Conservation (phyloP, 805 yeast species). For the Nakazawaea anatomiae region DNA sequence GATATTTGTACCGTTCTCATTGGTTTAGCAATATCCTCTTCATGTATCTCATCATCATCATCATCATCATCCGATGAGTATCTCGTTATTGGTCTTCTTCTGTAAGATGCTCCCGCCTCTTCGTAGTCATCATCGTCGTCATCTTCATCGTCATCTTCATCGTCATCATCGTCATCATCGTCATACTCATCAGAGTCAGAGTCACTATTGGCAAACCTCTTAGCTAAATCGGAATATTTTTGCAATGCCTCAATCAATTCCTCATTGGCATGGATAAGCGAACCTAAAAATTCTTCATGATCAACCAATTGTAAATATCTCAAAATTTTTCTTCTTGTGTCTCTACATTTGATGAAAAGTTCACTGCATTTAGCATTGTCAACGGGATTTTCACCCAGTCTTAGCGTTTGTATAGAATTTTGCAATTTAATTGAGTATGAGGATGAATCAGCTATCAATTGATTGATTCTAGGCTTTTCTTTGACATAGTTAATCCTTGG, state of each 20-base stretch:
- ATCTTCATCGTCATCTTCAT: constrained; percentile 26
- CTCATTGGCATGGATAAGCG: constrained; percentile 84
- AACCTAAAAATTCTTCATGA: constrained; percentile 83
- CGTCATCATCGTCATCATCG: constrained; percentile 32
- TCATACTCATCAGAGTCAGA: constrained; percentile 36
- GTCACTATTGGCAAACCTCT: constrained; percentile 32
- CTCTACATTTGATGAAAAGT: constrained; percentile 69
- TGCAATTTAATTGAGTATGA: constrained; percentile 65
- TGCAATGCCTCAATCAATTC: constrained; percentile 73
- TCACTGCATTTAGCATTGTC: constrained; percentile 58
- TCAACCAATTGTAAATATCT: constrained; percentile 80
- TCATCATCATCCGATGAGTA: not conserved
- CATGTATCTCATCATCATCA: not conserved
- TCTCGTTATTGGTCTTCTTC: too few relatives aligned
- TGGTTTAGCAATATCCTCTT: not conserved
- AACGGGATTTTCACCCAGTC: constrained; percentile 44
- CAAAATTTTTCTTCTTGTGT: constrained; percentile 70
- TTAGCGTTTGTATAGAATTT: constrained; percentile 46
- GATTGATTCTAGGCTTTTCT: constrained; percentile 68
- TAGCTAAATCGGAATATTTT: constrained; percentile 54
- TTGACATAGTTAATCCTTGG: constrained; percentile 64
- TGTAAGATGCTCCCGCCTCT: too few relatives aligned
- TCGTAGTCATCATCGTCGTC: not conserved
- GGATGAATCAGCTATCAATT: constrained; percentile 68
- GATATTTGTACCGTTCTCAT: not conserved